Conservation (phyloP, 768 basidiomycete species). For the Gymnopilus junonius region DNA sequence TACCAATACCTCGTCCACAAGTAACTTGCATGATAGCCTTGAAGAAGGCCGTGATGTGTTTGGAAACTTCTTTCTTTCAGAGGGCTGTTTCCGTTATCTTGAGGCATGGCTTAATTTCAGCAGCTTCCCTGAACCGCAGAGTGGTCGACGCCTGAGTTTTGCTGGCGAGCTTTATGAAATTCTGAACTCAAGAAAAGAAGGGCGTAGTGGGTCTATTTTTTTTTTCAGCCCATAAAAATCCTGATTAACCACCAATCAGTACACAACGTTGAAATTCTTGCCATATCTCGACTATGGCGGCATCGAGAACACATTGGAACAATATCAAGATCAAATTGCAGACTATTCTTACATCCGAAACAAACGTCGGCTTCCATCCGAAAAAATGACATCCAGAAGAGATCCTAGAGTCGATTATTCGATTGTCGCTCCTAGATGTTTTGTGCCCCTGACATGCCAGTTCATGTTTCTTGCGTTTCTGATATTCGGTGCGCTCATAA, state of each 20-base stretch:
- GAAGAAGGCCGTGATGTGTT: not conserved
- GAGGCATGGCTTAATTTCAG: not conserved
- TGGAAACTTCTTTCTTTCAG: too few species aligned
- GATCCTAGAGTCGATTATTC: not conserved
- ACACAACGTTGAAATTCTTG: not conserved
- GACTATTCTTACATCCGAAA: not conserved
- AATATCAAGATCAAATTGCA: conserved; percentile 2
- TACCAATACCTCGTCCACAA: not conserved
- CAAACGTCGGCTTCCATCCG: not conserved
- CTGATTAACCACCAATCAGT: not conserved
- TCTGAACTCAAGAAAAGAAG: conserved; percentile 12
- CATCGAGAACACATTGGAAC: conserved; percentile 7
- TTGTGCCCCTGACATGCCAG: conserved; percentile 5
- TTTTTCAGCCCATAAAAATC: not conserved
- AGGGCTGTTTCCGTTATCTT: too few species aligned
- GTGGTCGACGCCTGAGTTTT: not conserved
- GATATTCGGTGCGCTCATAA: not conserved
- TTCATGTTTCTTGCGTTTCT: not conserved
- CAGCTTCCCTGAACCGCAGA: not conserved
- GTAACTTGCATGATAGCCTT: not conserved
- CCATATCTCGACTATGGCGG: not conserved
- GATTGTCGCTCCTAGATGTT: conserved; percentile 14
- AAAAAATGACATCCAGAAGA: too few species aligned
- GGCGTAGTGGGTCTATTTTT: not conserved
- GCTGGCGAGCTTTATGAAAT: conserved; percentile 14